Evolutionary conservation across 352 stramenopile genomes (phyloP), one percentile per base, ranked within the genome.

Genomic region (Poterioochromonas sp.): DNA sequence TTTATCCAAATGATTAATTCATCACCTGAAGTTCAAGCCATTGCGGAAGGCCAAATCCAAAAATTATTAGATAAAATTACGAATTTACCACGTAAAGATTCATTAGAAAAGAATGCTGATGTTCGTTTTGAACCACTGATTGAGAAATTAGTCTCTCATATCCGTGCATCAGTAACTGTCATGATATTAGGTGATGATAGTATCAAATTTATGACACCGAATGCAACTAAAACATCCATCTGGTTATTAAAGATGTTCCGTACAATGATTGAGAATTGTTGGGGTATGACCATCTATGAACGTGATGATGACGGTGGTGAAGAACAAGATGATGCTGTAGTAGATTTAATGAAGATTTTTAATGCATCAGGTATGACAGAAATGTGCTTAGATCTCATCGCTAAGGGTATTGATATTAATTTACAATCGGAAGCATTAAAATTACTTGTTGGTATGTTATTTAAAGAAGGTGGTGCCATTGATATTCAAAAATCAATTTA

Each of bases 291-390:
- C 40, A 83, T 83, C 35, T 70, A 82, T 40, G 73, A 83, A 62
- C 51, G 80, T n/a, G 80, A 83, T 63, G 80, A 83, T 40, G 79
- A 83, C 32, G 80, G 80, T 40, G 80, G 70, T 53, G 80, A 82
- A 77, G 80, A 83, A 77, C 62, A 83, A 77, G 80, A 83, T 53
- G 64, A 60, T 11, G 53, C 35, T 49, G 80, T 77, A 0, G 79
- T 43, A 43, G 73, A 58, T 34, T 44, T 71, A 22, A 43, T 71
- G 15, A n/a, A 32, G 1, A 29, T 76, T 2, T 76, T 32, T 39
- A 82, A 83, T 64, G 34, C 68, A 26, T 77, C 29, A 65, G 71
- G 74, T 43, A 79, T 82, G 35, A 83, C 71, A 22, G 76, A 78
- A 41, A 70, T 83, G 34, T 83, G 80, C 73, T 58, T 83, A 26